Evolutionary conservation across 352 stramenopile species (phyloP).

Genomic region (Saprolegnia parasitica): DNA sequence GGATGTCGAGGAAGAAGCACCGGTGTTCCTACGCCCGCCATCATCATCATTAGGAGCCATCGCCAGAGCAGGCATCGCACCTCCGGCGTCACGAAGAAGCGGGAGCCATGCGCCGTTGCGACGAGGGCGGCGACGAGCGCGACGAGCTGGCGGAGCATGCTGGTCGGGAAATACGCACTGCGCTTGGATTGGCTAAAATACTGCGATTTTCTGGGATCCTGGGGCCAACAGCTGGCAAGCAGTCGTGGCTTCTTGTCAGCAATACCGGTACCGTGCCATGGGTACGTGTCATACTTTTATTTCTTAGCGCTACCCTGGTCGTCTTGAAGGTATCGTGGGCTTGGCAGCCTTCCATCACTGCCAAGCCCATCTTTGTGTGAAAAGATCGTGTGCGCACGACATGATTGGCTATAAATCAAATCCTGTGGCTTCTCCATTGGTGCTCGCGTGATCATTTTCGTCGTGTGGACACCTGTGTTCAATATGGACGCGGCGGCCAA

Average conservation of each 20-base stretch:
- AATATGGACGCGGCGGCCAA: background rate
- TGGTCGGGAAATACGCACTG: background rate
- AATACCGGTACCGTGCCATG: too few relatives aligned
- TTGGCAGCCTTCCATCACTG: too few relatives aligned
- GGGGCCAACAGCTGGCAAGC: background rate
- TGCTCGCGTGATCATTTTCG: too few relatives aligned
- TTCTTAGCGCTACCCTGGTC: too few relatives aligned
- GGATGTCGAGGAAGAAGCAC: constrained; percentile 80
- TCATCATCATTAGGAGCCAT: background rate
- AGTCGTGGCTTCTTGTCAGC: too few relatives aligned
- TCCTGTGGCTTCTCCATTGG: too few relatives aligned
- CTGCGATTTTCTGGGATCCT: background rate
- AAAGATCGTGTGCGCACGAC: too few relatives aligned
- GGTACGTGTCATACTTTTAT: too few relatives aligned
- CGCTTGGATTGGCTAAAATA: background rate
- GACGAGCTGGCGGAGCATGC: background rate
- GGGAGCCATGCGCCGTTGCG: background rate
- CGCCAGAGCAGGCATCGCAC: background rate
- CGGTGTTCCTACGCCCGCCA: constrained; percentile 43
- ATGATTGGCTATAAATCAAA: too few relatives aligned
- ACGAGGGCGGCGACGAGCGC: background rate
- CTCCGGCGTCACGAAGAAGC: constrained; percentile 17
- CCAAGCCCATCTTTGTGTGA: too few relatives aligned
- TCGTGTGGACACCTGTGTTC: background rate
- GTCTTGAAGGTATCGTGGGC: too few relatives aligned